phyloP scores from a whole-genome alignment of 1,139 yeast genomes.

The Tardiomyces blankii region DNA sequence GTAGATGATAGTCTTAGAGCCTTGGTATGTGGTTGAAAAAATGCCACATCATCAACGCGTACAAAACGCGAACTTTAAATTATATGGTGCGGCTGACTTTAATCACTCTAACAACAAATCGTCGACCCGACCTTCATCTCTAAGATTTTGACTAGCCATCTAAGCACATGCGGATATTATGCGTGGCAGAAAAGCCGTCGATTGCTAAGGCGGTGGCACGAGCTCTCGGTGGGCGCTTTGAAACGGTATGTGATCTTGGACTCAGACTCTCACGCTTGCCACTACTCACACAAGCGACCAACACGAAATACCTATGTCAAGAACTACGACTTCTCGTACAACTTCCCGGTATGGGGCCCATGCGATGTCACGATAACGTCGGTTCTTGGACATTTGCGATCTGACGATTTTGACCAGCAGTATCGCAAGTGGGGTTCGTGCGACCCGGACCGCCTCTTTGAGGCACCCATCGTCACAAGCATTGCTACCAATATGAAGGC shows the following conservation, averaged over 20 bases:
- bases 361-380: slow-evolving; percentile 88
- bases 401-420: slow-evolving; percentile 53
- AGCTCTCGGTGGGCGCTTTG: slow-evolving; percentile 64
- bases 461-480: slow-evolving; percentile 47
- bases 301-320: slow-evolving; percentile 47
- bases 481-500: slow-evolving; percentile 32
- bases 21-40: no score
- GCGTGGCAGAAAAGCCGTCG: slow-evolving; percentile 97
- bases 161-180: slow-evolving; percentile 74
- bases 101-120: no score
- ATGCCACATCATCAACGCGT: neutral
- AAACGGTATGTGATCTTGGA: slow-evolving; percentile 12
- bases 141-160: no score
- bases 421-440: slow-evolving; percentile 55
- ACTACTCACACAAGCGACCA: slow-evolving; percentile 20
- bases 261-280: neutral
- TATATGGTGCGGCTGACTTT: neutral
- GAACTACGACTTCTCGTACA: slow-evolving; percentile 68
- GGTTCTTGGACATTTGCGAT: slow-evolving; percentile 75
- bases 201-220: slow-evolving; percentile 79
- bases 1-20: no score
- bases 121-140: no score
- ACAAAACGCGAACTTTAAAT: neutral
- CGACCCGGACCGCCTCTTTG: slow-evolving; percentile 53
- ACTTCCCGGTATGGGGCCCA: slow-evolving; percentile 48